Percentiles rank a stretch among this genome's conserved stretches.
phyloP scores from a whole-genome alignment of 768 basidiomycete species.

The Pleurotus tuoliensis region DNA sequence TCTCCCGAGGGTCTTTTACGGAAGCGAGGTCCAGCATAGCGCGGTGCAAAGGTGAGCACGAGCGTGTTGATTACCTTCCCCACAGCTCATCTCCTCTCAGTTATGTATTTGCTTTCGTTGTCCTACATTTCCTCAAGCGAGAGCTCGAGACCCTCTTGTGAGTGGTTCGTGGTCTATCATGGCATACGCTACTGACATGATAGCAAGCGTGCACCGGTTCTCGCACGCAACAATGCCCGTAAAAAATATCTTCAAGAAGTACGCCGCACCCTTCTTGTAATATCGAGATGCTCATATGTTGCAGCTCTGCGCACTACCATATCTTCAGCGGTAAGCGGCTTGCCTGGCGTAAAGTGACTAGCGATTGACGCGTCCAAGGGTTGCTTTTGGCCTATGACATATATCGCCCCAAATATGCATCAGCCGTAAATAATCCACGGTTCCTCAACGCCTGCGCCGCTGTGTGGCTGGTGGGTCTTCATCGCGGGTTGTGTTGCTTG shows the following conservation, averaged over 20 bases:
- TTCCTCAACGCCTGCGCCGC: conserved; percentile 67
- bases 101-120: conserved; percentile 68
- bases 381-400: conserved; percentile 74
- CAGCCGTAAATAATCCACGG: conserved; percentile 49
- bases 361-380: conserved; percentile 35
- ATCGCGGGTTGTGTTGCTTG: conserved; percentile 1
- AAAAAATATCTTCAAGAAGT: conserved; percentile 89
- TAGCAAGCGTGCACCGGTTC: conserved; percentile 73
- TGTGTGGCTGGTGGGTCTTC: conserved; percentile 69
- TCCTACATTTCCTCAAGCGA: conserved; percentile 89
- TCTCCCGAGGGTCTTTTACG: conserved; percentile 67
- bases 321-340: conserved; percentile 54
- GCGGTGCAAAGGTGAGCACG: conserved; percentile 63
- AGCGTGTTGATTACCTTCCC: not conserved
- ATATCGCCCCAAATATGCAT: conserved; percentile 78
- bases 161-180: conserved; percentile 18
- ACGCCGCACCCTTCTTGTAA: conserved; percentile 13
- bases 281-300: not conserved
- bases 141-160: conserved; percentile 91
- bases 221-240: conserved; percentile 94
- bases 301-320: conserved; percentile 88
- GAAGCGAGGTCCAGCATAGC: conserved; percentile 67
- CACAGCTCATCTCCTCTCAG: conserved; percentile 22
- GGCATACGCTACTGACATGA: not conserved
- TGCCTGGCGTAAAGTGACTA: not conserved